Percentiles rank a stretch among this genome's conserved stretches.
phyloP scores from a whole-genome alignment of 768 basidiomycete species.

The Boletus huronensis region DNA sequence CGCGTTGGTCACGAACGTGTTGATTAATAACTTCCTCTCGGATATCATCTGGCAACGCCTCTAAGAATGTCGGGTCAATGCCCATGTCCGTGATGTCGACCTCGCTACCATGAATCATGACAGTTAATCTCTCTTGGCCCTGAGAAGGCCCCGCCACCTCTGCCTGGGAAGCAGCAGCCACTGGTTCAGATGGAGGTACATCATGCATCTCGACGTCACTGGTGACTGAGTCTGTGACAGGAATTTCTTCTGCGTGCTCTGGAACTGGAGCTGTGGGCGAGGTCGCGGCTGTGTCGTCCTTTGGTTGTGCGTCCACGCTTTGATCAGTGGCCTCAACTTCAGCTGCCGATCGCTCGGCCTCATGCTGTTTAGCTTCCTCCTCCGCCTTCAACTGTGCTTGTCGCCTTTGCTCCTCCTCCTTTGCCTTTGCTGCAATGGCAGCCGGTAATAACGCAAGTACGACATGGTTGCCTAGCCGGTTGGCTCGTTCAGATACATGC shows the following conservation, averaged over 20 bases:
- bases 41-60: conserved; percentile 98
- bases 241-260: conserved; percentile 14
- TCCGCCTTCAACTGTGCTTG: conserved; percentile 56
- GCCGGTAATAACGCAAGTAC: conserved; percentile 74
- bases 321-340: conserved; percentile 37
- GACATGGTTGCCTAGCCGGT: conserved; percentile 68
- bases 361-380: conserved; percentile 40
- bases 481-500: conserved; percentile 63
- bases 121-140: conserved; percentile 67
- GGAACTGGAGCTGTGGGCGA: conserved; percentile 3
- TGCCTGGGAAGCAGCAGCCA: conserved; percentile 12
- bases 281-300: conserved; percentile 14
- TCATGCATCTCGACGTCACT: conserved; percentile 55
- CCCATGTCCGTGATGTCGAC: conserved; percentile 99
- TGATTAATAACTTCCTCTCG: conserved; percentile 97
- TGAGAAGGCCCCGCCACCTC: conserved; percentile 33
- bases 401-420: conserved; percentile 36
- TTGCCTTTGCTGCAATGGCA: conserved; percentile 57
- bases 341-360: conserved; percentile 32
- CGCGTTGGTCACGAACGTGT: conserved; percentile 88
- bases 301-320: conserved; percentile 11
- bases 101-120: conserved; percentile 86
- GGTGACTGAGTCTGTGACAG: conserved; percentile 32
- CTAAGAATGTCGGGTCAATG: conserved; percentile 96
- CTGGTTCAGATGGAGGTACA: conserved; percentile 21